phyloP scores from a whole-genome alignment of 1,139 yeast species.

The Lodderomyces pseudojiufengensis region DNA sequence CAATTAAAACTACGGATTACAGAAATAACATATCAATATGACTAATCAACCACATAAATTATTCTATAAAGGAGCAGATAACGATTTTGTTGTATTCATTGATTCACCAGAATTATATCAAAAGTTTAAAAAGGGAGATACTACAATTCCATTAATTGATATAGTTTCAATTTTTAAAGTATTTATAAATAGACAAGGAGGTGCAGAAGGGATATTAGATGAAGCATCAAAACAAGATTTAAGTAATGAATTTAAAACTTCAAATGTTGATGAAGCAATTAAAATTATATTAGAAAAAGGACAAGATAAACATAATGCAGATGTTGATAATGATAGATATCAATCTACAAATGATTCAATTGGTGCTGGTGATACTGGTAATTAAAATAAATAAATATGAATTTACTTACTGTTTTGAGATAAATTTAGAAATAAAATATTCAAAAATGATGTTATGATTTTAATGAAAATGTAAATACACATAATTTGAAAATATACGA shows the following conservation, averaged over 20 bases:
- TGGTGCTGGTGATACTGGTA: constrained; percentile 31
- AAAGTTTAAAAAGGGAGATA: constrained; percentile 48
- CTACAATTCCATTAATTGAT: constrained; percentile 58
- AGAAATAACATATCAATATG: too few species aligned
- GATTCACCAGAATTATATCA: constrained; percentile 50
- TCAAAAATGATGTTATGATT: too few species aligned
- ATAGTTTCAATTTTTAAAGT: constrained; percentile 65
- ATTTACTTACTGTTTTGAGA: too few species aligned
- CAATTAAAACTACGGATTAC: background rate
- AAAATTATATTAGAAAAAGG: constrained; percentile 57
- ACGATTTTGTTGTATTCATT: constrained; percentile 64
- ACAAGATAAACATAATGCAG: constrained; percentile 33
- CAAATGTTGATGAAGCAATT: constrained; percentile 46
- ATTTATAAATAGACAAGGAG: constrained; percentile 59
- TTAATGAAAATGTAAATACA: too few species aligned
- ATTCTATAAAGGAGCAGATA: constrained; percentile 60
- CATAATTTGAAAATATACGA: too few species aligned
- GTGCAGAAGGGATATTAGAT: constrained; percentile 67
- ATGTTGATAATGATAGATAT: constrained; percentile 17
- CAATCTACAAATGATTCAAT: constrained; percentile 35
- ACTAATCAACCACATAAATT: constrained; percentile 37
- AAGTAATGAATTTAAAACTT: constrained; percentile 62
- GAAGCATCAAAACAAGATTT: constrained; percentile 69
- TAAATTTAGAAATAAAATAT: too few species aligned
- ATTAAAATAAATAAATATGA: constrained; percentile 19